Evolutionary conservation across 208 protist genomes (phyloP).

Genomic region (Leishmania amazonensis): DNA sequence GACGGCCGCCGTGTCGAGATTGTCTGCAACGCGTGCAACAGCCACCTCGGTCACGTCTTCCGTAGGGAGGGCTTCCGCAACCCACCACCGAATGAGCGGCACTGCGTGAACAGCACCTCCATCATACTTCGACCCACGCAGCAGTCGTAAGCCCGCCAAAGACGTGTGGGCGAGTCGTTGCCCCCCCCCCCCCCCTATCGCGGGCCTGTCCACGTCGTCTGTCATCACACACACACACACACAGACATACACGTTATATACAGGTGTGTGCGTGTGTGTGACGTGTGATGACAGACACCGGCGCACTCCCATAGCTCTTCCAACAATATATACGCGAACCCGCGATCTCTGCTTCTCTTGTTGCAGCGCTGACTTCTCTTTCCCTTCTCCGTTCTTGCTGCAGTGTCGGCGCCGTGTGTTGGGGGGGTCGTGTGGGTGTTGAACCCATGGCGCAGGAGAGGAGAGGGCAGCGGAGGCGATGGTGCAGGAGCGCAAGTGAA

Average conservation of each 20-base stretch:
- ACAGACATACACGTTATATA: neutral
- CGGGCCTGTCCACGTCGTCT: neutral
- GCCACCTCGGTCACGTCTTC: conserved; percentile 94
- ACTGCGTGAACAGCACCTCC: conserved; percentile 90
- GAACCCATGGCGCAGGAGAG: neutral
- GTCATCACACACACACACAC: neutral
- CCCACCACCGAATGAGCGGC: conserved; percentile 90
- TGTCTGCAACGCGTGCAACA: conserved; percentile 91
- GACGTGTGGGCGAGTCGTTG: neutral
- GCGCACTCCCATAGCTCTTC: too few relatives aligned
- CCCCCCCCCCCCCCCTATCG: neutral
- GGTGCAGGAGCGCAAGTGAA: neutral
- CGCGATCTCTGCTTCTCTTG: neutral
- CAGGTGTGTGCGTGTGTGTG: too few relatives aligned
- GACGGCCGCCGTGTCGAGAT: conserved; percentile 87
- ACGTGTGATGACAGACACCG: too few relatives aligned
- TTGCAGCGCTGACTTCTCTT: neutral
- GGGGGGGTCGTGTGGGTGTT: neutral
- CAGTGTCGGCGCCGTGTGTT: neutral
- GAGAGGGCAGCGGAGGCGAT: neutral
- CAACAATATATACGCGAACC: too few relatives aligned
- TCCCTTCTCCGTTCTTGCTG: neutral
- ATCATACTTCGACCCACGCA: conserved; percentile 48
- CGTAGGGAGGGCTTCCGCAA: conserved; percentile 86
- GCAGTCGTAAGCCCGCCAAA: neutral